Evolutionary conservation across 2,329 filamentous ascomycete genomes (phyloP).

Genomic region (Annulohypoxylon truncatum): DNA sequence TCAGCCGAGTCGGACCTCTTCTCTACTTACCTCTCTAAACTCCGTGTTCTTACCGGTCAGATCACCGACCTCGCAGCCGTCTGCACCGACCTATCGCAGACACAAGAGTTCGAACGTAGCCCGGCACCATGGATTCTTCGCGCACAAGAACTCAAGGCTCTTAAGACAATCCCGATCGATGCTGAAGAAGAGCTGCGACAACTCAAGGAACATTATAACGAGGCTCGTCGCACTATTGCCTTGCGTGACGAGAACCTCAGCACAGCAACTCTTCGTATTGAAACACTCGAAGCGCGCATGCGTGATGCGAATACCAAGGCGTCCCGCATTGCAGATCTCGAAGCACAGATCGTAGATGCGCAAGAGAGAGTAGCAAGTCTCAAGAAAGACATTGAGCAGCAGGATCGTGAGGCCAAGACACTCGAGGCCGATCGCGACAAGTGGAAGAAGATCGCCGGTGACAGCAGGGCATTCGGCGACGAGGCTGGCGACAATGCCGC

Average conservation of each 20-base stretch:
- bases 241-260: constrained; percentile 85
- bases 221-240: constrained; percentile 77
- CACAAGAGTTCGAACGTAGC: constrained; percentile 81
- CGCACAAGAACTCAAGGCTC: constrained; percentile 82
- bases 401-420: constrained; percentile 73
- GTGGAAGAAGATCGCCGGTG: constrained; percentile 77
- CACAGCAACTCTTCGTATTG: constrained; percentile 90
- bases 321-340: constrained; percentile 73
- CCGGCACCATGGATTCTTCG: constrained; percentile 86
- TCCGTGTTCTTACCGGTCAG: constrained; percentile 72
- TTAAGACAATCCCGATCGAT: constrained; percentile 83
- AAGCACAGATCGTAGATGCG: constrained; percentile 67
- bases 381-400: constrained; percentile 73
- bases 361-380: constrained; percentile 64
- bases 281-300: constrained; percentile 89
- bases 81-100: constrained; percentile 76
- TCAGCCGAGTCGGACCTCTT: constrained; percentile 76
- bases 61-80: constrained; percentile 78
- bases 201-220: constrained; percentile 82
- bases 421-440: constrained; percentile 75
- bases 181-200: constrained; percentile 86
- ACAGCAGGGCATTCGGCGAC: constrained; percentile 67
- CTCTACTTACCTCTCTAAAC: constrained; percentile 72
- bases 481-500: constrained; percentile 52
- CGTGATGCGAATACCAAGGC: constrained; percentile 84